Evolutionary conservation across 2,329 filamentous ascomycete species (phyloP).

Genomic region (Sodiomyces alkalinus): DNA sequence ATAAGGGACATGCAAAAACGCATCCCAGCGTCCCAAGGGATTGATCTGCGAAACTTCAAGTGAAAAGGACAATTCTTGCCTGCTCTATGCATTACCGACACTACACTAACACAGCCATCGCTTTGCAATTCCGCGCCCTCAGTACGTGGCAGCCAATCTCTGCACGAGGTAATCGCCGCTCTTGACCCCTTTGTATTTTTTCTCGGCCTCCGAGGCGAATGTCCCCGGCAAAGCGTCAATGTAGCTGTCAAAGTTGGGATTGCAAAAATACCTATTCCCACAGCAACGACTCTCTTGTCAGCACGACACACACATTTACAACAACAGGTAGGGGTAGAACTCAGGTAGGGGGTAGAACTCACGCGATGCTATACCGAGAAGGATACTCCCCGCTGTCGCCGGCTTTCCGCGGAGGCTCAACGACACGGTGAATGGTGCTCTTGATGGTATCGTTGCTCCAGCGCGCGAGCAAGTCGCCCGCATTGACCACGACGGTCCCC

Average conservation of each 20-base stretch:
- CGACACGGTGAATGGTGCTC: slow-evolving; percentile 78
- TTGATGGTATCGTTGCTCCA: slow-evolving; percentile 90
- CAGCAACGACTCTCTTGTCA: slow-evolving; percentile 1
- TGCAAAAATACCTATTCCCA: slow-evolving; percentile 59
- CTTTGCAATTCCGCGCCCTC: no score
- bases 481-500: slow-evolving; percentile 75
- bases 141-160: slow-evolving; percentile 63
- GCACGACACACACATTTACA: not conserved
- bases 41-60: no score
- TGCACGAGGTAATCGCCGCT: slow-evolving; percentile 70
- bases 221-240: slow-evolving; percentile 78
- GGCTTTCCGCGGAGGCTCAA: slow-evolving; percentile 57
- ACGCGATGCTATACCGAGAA: slow-evolving; percentile 74
- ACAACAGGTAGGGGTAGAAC: not conserved
- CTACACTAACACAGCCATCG: no score
- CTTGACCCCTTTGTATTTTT: slow-evolving; percentile 67
- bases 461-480: slow-evolving; percentile 68
- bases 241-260: slow-evolving; percentile 59
- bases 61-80: no score
- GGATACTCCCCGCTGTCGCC: slow-evolving; percentile 46
- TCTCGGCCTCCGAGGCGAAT: slow-evolving; percentile 45
- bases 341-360: slow-evolving; percentile 14
- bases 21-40: no score
- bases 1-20: no score
- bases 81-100: no score